Evolutionary conservation across 352 stramenopile species (phyloP), one percentile per base, ranked within the genome.

Genomic region (Pythium dissotocum): DNA sequence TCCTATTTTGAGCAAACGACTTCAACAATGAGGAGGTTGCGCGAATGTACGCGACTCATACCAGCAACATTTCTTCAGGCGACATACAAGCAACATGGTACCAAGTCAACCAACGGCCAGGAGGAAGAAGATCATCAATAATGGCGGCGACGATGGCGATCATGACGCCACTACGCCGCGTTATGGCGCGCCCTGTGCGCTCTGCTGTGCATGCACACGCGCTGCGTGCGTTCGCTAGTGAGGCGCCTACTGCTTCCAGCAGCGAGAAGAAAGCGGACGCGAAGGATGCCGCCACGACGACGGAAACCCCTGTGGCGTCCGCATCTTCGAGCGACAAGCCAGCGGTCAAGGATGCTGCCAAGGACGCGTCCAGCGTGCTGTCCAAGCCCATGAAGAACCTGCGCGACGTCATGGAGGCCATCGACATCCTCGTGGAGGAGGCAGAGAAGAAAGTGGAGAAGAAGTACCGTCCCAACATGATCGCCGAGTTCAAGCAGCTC

Each of bases 391-490:
- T 84, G 28, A 80, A 93, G 69, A 93, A 91, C 73, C 69, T 93
- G 61, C 83, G 82, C 63, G 82, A 89, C 56, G 83, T 80, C 13
- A 78, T 93, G 67, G 82, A 95, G 51, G 77, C 85, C 38, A 73
- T 94, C 60, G 87, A 95, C 66, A 78, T 83, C 60, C 87, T 95
- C 79, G 87, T 95, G 46, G 81, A 93, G 52, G 87, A 95, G 59
- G 87, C 87, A 12, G 87, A 93, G 61, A 86, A 87, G 70, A 95
- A 95, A 67, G 72, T 89, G 28, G 83, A 86, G 70, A 93, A 93
- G 70, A 90, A 93, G 71, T 95, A 95, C 74, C 75, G 86, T 1
- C 88, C 88, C 60, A 93, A 95, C 61, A 93, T 93, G 79, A 94
- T 95, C 58, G 85, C 76, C 58, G 88, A 95, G 76, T 94, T 94